Percentiles rank a stretch among this genome's conserved stretches.
Evolutionary conservation across 2,329 filamentous ascomycete species (phyloP).

Genomic region (Albifimbria verrucaria): DNA sequence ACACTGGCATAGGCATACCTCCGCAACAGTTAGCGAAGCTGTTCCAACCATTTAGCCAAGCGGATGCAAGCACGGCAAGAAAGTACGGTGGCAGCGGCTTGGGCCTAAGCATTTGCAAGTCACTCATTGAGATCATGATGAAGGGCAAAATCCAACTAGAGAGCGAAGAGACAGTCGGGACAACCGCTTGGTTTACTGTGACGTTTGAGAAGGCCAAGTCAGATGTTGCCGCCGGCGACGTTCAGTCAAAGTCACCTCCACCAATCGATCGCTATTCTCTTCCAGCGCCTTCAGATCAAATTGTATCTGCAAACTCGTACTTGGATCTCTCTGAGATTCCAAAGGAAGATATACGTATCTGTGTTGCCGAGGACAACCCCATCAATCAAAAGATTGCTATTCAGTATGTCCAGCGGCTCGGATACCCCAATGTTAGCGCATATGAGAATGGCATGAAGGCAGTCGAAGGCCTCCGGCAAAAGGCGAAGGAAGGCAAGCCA

Average conservation of each 20-base stretch:
- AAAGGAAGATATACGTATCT: slow-evolving; percentile 77
- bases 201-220: slow-evolving; percentile 78
- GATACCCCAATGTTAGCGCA: slow-evolving; percentile 77
- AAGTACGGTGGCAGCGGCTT: slow-evolving; percentile 92
- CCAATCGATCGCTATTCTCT: slow-evolving; percentile 31
- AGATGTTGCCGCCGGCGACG: slow-evolving; percentile 56
- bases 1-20: slow-evolving; percentile 89
- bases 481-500: slow-evolving; percentile 66
- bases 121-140: slow-evolving; percentile 89
- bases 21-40: slow-evolving; percentile 78
- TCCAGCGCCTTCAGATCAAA: slow-evolving; percentile 29
- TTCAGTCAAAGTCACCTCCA: slow-evolving; percentile 34
- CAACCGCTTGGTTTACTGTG: slow-evolving; percentile 74
- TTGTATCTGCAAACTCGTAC: slow-evolving; percentile 40
- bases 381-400: slow-evolving; percentile 95
- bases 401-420: slow-evolving; percentile 81
- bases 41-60: slow-evolving; percentile 90
- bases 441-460: slow-evolving; percentile 89
- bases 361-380: slow-evolving; percentile 91
- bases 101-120: slow-evolving; percentile 91
- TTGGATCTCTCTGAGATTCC: slow-evolving; percentile 70
- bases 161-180: slow-evolving; percentile 69
- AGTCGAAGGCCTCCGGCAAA: slow-evolving; percentile 76
- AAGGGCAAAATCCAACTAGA: slow-evolving; percentile 80
- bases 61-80: slow-evolving; percentile 83